Percentiles rank a stretch among this genome's conserved stretches.
phyloP scores from a whole-genome alignment of 2,329 filamentous ascomycete species.

The Aspergillus sojae region DNA sequence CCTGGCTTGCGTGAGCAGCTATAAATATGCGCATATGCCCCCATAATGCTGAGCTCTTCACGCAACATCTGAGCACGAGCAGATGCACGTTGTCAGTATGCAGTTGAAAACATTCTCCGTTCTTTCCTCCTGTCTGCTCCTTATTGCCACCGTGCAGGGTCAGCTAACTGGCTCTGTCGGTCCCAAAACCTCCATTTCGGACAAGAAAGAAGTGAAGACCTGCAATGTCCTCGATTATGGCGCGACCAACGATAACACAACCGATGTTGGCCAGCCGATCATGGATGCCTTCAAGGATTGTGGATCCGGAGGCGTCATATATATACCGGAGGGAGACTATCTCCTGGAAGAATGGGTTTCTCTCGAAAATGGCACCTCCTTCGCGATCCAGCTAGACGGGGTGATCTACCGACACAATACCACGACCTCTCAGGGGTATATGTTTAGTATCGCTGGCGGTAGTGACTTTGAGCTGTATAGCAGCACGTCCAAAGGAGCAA shows the following conservation, averaged over 20 bases:
- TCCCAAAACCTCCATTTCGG: conserved; percentile 43
- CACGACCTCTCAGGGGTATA: conserved; percentile 56
- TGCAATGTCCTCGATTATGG: conserved; percentile 59
- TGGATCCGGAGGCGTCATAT: conserved; percentile 53
- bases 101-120: too few species aligned
- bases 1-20: too few species aligned
- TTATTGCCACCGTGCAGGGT: conserved; percentile 16
- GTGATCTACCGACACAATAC: conserved; percentile 55
- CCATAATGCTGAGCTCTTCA: too few species aligned
- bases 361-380: conserved; percentile 50
- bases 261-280: conserved; percentile 55
- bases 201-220: conserved; percentile 51
- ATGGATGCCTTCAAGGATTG: conserved; percentile 55
- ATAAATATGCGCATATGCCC: too few species aligned
- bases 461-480: conserved; percentile 59
- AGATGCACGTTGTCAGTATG: too few species aligned
- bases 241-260: conserved; percentile 53
- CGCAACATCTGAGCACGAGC: too few species aligned
- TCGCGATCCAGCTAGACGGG: conserved; percentile 58
- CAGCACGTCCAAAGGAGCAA: conserved; percentile 53
- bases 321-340: conserved; percentile 54
- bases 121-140: too few species aligned
- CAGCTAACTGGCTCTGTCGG: conserved; percentile 49
- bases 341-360: conserved; percentile 54
- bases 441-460: conserved; percentile 8